Conservation (phyloP, 495 filamentous ascomycete genomes). For the Daldinia loculata region DNA sequence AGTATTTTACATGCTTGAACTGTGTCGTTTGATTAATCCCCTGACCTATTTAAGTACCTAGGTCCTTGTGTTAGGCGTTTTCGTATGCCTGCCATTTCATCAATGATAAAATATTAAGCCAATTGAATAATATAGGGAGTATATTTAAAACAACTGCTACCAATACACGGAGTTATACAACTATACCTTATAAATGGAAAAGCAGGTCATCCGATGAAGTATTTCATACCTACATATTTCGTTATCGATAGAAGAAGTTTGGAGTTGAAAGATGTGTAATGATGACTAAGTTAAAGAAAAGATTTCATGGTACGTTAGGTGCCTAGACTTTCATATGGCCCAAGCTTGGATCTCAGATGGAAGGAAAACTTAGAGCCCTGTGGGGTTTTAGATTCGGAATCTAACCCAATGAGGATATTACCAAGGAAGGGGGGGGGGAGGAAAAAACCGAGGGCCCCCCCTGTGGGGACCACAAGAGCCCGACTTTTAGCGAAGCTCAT, state of each 20-base stretch:
- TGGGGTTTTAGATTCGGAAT: neutral
- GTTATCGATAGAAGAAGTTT: neutral
- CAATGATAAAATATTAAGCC: neutral
- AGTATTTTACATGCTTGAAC: neutral
- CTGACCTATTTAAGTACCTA: neutral
- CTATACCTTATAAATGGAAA: neutral
- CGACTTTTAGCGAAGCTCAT: no score
- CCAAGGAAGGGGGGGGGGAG: neutral
- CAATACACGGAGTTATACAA: neutral
- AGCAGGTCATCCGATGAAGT: neutral
- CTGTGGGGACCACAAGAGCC: no score
- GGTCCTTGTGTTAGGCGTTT: no score
- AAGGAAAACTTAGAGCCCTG: neutral
- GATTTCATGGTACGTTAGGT: neutral
- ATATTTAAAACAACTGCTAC: neutral
- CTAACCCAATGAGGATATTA: neutral
- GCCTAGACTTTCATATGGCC: neutral
- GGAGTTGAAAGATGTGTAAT: conserved; percentile 1
- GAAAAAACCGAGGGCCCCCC: no score
- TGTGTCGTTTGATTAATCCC: neutral
- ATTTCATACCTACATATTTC: neutral
- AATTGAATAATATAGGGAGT: neutral
- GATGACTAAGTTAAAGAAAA: neutral
- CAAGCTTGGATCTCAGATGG: conserved; percentile 2
- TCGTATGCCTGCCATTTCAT: neutral